Base-by-base conservation (phyloP, 352 stramenopile genomes). In the Bremia lactucae region DNA sequence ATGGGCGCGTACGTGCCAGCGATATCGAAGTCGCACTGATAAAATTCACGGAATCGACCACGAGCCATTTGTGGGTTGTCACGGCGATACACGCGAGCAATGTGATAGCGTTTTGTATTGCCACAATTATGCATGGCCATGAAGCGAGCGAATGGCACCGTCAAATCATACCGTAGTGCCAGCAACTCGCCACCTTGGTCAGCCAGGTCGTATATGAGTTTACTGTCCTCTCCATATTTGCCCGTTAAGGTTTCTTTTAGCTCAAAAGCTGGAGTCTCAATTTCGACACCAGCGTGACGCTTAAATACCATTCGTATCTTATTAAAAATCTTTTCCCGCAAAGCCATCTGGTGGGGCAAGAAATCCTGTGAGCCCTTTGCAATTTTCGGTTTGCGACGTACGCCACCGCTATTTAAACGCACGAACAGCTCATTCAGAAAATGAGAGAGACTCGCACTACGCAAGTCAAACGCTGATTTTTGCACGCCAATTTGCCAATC, bases 21-120 rank as follows among this genome's bases (percentile, higher is more conserved):
- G 55, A 99, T 96, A 64, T 99, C 96, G 45, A 98, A 98, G 54
- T 99, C 96, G 59, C 96, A 99, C 65, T 99, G 96, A 74, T 98
- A 99, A 64, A 99, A 99, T 58, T 99, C 96, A 36, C 96, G 83
- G 70, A 98, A 99, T 42, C 96, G 79, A 34, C 96, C 96, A 26
- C 87, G 86, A 15, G 81, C 85, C 66, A 97, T 86, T 36, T 94
- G 72, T 31, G 93, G 93, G 57, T 97, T 94, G 74, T 98, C 95
- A 37, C 95, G 81, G 22, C 95, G 72, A 68, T 98, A 98, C 14
- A 97, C 93, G 52, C 95, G 95, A 19, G 92, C 95, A 52, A 98
- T 98, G 67, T 98, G 95, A 74, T 89, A 98, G 31, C 96, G 85
- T 67, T 99, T 99, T 49, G 99, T 98, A 63, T 98, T 98, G 26